Evolutionary conservation across 2,329 filamentous ascomycete genomes (phyloP), one percentile per base, ranked within the genome.

Genomic region (Epichloe gansuensis): DNA sequence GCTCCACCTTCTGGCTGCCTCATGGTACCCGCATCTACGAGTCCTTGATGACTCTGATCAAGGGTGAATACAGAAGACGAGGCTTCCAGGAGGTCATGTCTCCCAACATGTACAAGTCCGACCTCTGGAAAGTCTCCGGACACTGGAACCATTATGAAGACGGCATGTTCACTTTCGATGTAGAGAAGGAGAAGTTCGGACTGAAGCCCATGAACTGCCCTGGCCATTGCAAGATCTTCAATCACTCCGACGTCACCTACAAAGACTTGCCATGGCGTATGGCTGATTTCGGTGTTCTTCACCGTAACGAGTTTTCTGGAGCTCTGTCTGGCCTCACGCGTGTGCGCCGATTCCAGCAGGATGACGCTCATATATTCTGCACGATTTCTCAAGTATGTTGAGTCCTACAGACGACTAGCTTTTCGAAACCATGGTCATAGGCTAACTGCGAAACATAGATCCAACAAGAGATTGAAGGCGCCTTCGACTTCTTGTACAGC

Each of bases 141-240:
- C 93, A 97, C 69, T 96, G 91, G 91, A 81, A 86, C 55, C 70
- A 71, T 58, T 72, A 96, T 75, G 82, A 90, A 65, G 91, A 97
- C 58, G 91, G 96, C 72, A 97, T 97, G 91, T 79, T 79, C 59
- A 69, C 75, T 42, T 83, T 95, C 60, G 75, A 82, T 52, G 73
- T 85, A 35, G 91, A 96, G 68, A 95, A 95, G 75, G 85, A 70
- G 59, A 64, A 65, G 47, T 73, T 70, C 55, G 90, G 83, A 15
- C 73, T 97, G 50, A 97, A 97, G 74, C 91, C 91, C 31, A 97
- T 97, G 93, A 97, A 97, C 74, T 98, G 93, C 72, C 93, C 93
- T 4, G 90, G 90, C 31, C 91, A 97, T 71, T 94, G 88, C 69
- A 73, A 93, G 59, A 85, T 96, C 63, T 95, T 95, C 68, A 81